A percentile compares a stretch with the other conserved stretches of the same genome.
These are phyloP conservation scores for Phyllostachys edulis DNA, from an alignment of 176 grass and related monocot genomes.

Conservation along the genomic window DNA sequence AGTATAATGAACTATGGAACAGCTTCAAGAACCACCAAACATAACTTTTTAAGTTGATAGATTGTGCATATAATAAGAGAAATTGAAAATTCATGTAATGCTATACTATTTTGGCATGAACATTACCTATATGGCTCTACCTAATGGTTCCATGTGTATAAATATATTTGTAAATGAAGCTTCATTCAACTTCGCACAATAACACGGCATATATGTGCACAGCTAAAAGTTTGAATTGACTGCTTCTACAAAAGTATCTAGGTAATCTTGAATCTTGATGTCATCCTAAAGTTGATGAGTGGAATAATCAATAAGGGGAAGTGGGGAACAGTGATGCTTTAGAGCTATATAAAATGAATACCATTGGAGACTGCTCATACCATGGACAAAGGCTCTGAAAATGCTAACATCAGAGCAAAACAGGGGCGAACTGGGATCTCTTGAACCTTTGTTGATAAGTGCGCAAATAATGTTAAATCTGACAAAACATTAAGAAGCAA, in stretches of 20 bases:
- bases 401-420: slow-evolving; percentile 96
- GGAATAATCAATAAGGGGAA: not conserved
- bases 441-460: slow-evolving; percentile 53
- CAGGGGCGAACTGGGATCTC: slow-evolving; percentile 67
- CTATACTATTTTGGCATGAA: not conserved
- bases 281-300: not conserved
- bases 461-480: slow-evolving; percentile 68
- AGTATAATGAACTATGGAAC: slow-evolving; percentile 1
- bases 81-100: not conserved
- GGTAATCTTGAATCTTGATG: not conserved
- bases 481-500: slow-evolving; percentile 26
- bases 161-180: not conserved
- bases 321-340: not conserved
- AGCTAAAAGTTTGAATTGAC: not conserved
- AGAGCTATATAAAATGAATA: slow-evolving; percentile 10
- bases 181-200: not conserved
- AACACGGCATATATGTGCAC: not conserved
- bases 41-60: not conserved
- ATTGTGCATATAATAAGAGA: not conserved
- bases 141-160: not conserved
- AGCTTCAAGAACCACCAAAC: not conserved
- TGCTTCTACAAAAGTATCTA: not conserved
- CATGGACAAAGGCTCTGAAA: slow-evolving; percentile 66
- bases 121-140: not conserved
- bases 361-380: slow-evolving; percentile 39